Conservation (phyloP, 164 flowering plant genomes). For the Magnolia changhungtana region DNA sequence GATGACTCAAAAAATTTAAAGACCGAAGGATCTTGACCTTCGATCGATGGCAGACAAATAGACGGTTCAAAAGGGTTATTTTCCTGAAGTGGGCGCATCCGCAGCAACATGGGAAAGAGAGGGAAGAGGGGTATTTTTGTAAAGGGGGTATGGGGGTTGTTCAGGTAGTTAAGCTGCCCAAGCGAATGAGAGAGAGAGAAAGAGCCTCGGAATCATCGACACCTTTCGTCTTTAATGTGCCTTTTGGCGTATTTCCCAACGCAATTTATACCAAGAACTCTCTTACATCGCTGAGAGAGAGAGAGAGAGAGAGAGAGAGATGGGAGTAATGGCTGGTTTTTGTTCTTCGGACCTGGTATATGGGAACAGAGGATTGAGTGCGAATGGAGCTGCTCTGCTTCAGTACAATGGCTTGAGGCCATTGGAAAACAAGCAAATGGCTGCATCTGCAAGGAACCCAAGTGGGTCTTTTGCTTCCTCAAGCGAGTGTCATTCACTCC, state of each 20-base stretch:
- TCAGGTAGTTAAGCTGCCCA: conserved; percentile 1
- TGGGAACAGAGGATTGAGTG: conserved; percentile 22
- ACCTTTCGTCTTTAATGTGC: background rate
- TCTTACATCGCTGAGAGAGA: conserved; percentile 1
- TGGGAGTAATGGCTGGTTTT: conserved; percentile 15
- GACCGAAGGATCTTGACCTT: no score
- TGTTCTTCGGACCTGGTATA: conserved; percentile 26
- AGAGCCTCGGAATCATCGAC: conserved; percentile 12
- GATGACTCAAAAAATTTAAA: no score
- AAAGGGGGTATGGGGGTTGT: background rate
- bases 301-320: conserved; percentile 16
- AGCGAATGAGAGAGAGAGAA: no score
- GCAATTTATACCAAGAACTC: conserved; percentile 9
- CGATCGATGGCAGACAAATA: no score
- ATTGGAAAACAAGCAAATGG: conserved; percentile 24
- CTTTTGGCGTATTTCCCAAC: conserved; percentile 18
- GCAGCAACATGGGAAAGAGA: no score
- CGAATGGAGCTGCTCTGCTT: conserved; percentile 27
- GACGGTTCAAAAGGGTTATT: no score
- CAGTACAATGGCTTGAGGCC: conserved; percentile 42
- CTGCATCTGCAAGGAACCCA: conserved; percentile 16
- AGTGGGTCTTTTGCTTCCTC: conserved; percentile 20
- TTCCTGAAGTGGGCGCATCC: no score
- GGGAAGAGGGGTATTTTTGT: background rate
- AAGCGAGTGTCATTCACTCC: conserved; percentile 16